Evolutionary conservation across 176 grass and related monocot genomes (phyloP).

Genomic region (Oryza longistaminata): DNA sequence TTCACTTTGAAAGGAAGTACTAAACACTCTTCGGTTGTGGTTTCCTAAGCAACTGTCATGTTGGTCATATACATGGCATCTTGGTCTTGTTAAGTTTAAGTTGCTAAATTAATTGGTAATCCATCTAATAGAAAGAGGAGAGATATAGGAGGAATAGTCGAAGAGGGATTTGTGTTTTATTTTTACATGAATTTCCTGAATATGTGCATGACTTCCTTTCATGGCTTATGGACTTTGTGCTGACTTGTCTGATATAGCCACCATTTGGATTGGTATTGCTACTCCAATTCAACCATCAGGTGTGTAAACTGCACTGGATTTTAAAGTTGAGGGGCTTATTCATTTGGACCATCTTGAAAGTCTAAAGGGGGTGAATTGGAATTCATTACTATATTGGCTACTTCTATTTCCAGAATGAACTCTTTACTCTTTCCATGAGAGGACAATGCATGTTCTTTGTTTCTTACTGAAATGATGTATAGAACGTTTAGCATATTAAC

Average conservation of each 20-base stretch:
- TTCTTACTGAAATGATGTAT: slow-evolving; percentile 19
- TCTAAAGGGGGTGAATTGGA: background rate
- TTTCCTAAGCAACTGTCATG: background rate
- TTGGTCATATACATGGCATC: background rate
- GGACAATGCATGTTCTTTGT: slow-evolving; percentile 1
- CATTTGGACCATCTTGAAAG: background rate
- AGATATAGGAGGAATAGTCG: background rate
- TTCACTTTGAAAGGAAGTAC: background rate
- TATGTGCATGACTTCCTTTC: background rate
- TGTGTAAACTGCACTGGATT: background rate
- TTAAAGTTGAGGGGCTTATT: background rate
- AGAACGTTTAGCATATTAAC: background rate
- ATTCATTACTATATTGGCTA: background rate
- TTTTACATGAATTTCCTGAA: background rate
- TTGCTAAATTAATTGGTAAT: background rate
- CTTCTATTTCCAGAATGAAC: slow-evolving; percentile 12
- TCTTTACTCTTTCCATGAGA: background rate
- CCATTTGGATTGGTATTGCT: background rate
- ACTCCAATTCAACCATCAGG: background rate
- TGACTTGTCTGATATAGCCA: background rate
- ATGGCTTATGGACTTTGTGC: background rate
- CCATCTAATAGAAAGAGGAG: background rate
- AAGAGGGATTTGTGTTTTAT: background rate
- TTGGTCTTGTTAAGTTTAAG: background rate
- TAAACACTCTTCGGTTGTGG: background rate